Conservation (phyloP, 108 stramenopile species). For the Fistulifera pelliculosa region DNA sequence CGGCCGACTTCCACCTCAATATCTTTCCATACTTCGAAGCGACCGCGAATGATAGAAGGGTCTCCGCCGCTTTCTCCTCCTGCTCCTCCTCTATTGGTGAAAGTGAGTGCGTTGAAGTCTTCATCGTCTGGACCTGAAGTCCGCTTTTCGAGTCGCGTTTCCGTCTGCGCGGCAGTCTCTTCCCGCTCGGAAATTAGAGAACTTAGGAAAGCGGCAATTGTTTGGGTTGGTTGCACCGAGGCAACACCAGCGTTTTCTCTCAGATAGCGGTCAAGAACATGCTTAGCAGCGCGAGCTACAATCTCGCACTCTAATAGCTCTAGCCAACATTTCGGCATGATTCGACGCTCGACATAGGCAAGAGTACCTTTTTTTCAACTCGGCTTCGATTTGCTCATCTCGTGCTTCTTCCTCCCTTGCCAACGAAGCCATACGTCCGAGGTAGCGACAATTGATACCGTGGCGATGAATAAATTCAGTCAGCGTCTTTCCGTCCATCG, state of each 20-base stretch:
- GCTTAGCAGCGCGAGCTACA: slow-evolving; percentile 89
- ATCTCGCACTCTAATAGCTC: slow-evolving; percentile 96
- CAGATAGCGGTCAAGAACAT: slow-evolving; percentile 71
- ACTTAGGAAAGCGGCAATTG: slow-evolving; percentile 80
- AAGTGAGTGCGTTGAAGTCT: slow-evolving; percentile 38
- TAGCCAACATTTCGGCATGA: slow-evolving; percentile 84
- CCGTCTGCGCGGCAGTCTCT: slow-evolving; percentile 77
- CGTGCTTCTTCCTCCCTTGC: slow-evolving; percentile 72
- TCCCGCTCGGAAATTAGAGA: slow-evolving; percentile 72
- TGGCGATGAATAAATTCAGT: slow-evolving; percentile 79
- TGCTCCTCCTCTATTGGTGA: slow-evolving; percentile 32
- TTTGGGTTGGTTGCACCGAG: slow-evolving; percentile 53
- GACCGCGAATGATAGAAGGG: slow-evolving; percentile 20
- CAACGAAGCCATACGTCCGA: slow-evolving; percentile 79
- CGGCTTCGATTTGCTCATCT: slow-evolving; percentile 39
- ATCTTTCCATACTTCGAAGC: slow-evolving; percentile 63
- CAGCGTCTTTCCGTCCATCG: slow-evolving; percentile 73
- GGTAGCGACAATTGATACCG: slow-evolving; percentile 94
- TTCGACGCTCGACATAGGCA: slow-evolving; percentile 28
- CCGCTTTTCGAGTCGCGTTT: slow-evolving; percentile 36
- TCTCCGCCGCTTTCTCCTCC: slow-evolving; percentile 19
- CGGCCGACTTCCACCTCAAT: slow-evolving; percentile 69
- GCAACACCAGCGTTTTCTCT: slow-evolving; percentile 43
- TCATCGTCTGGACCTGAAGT: slow-evolving; percentile 34
- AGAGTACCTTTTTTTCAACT: slow-evolving; percentile 29